phyloP scores from a whole-genome alignment of 345 rosid genomes.

The Aethionema arabicum region DNA sequence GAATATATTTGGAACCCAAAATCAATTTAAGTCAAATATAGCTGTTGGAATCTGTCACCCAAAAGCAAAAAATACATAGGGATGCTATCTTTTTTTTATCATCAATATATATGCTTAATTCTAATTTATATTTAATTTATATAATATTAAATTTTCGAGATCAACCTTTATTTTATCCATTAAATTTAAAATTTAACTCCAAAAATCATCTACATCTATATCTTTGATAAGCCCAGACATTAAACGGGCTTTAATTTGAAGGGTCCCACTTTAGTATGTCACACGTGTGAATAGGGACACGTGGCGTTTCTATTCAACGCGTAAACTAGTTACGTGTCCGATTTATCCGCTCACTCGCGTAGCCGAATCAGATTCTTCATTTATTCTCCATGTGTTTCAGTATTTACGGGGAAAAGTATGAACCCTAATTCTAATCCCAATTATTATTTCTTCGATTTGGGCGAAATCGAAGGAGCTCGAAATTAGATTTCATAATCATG shows the following conservation, averaged over 20 bases:
- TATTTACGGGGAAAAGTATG: conserved; percentile 12
- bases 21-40: conserved; percentile 33
- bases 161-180: too few relatives aligned
- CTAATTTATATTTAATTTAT: background rate
- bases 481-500: conserved; percentile 37
- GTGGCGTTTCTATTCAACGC: conserved; percentile 14
- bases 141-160: too few relatives aligned
- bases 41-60: conserved; percentile 34
- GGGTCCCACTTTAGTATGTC: background rate
- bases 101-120: background rate
- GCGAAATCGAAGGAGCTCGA: background rate
- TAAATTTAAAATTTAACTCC: too few relatives aligned
- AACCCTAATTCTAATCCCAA: conserved; percentile 21
- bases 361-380: conserved; percentile 21
- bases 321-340: conserved; percentile 31
- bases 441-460: background rate
- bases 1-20: conserved; percentile 13
- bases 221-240: background rate
- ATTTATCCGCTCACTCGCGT: conserved; percentile 6
- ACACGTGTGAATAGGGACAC: conserved; percentile 22
- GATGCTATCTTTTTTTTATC: conserved; percentile 13
- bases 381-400: conserved; percentile 12
- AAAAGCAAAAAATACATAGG: conserved; percentile 29
- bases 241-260: background rate
- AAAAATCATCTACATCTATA: too few relatives aligned